Evolutionary conservation across 345 rosid species (phyloP), one percentile per base, ranked within the genome.

Genomic region (Hevea brasiliensis): DNA sequence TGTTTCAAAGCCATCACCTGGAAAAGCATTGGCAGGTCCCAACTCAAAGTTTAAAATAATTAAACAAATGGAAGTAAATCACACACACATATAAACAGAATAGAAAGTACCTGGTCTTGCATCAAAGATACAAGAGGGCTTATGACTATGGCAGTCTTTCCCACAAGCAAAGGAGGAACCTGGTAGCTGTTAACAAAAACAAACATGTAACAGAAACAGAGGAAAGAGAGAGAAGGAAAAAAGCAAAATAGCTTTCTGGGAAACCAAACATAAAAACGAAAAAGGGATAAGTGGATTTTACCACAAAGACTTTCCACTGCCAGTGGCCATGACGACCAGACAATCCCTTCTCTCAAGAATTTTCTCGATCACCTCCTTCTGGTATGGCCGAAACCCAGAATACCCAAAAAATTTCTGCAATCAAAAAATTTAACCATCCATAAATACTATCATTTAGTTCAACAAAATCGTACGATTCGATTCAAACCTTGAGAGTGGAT

Each of bases 221-320:
- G 8, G 4, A 4, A 32, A 32, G 37, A 32, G 37, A 32, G 37
- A 4, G 37, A 32, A 32, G 4, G 4, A 35, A 63, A 27, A 76
- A 53, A 17, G 24, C 8, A 15, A 13, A n/a, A 59, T 1, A 24
- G 21, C 12, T 17, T 45, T 45, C 8, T 21, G n/a, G 12, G 5
- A 45, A 23, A 69, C 0, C n/a, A 47, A n/a, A 44, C 12, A 61
- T 10, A 21, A 61, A 29, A 51, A 45, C 15, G 4, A 60, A 29
- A 13, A 27, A 27, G n/a, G 40, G 26, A 21, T 44, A 47, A 47
- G 0, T 24, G 68, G 32, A 5, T 1, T 58, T 37, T 78, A 85
- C 88, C 88, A 85, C 17, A 85, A 61, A 69, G 88, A 85, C 68
- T 85, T 85, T 23, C 88, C 88, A 32, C 86, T 82, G 41, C 88